Evolutionary conservation across 805 yeast genomes (phyloP).

Genomic region (Saccharomycopsis lassenensis): DNA sequence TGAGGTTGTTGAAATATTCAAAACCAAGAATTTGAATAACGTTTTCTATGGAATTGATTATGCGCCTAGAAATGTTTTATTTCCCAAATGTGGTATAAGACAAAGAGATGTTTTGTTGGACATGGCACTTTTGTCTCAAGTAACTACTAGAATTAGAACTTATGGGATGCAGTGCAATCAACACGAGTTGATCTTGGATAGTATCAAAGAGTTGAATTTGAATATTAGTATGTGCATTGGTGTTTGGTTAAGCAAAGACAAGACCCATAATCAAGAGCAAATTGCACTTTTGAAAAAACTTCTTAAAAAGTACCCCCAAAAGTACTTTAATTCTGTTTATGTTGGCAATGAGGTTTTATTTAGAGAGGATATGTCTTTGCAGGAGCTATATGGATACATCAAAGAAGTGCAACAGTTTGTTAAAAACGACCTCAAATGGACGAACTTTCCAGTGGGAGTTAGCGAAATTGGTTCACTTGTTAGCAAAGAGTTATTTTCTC

Average conservation of each 20-base stretch:
- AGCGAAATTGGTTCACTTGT: conserved; percentile 46
- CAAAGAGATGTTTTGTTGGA: conserved; percentile 43
- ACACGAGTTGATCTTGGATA: conserved; percentile 38
- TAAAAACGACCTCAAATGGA: conserved; percentile 22
- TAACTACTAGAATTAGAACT: conserved; percentile 46
- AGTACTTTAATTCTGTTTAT: conserved; percentile 37
- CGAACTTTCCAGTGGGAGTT: conserved; percentile 44
- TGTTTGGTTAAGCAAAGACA: conserved; percentile 45
- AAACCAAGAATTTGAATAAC: conserved; percentile 23
- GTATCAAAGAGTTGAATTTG: conserved; percentile 38
- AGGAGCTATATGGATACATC: conserved; percentile 32
- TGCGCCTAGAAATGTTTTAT: conserved; percentile 42
- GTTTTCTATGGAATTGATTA: conserved; percentile 50
- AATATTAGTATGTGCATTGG: conserved; percentile 52
- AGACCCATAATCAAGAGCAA: conserved; percentile 35
- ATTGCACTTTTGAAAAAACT: conserved; percentile 33
- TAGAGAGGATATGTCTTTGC: conserved; percentile 35
- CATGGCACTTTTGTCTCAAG: conserved; percentile 42
- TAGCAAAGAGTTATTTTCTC: conserved; percentile 28
- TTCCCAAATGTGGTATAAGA: conserved; percentile 42
- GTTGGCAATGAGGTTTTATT: conserved; percentile 57
- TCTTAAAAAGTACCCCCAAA: conserved; percentile 33
- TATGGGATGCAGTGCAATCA: conserved; percentile 57
- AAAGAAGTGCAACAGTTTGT: conserved; percentile 30
- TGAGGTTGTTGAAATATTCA: conserved; percentile 30